phyloP scores from a whole-genome alignment of 2,329 filamentous ascomycete genomes.

The Colletotrichum sp. region DNA sequence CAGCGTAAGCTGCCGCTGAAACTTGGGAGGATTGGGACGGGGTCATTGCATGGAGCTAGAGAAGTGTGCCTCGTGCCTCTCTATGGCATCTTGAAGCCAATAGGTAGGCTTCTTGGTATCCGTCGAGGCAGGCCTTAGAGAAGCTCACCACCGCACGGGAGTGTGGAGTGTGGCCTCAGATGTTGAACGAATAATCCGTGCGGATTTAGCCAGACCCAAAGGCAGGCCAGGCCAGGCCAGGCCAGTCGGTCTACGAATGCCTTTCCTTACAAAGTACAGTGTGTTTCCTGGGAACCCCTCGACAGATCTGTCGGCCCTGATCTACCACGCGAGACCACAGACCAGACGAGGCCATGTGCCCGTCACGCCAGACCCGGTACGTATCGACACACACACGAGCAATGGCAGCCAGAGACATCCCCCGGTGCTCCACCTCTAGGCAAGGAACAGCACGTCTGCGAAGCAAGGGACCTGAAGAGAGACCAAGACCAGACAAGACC shows the following conservation, averaged over 20 bases:
- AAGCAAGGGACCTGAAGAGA: constrained; percentile 11
- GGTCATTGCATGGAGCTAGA: constrained; percentile 17
- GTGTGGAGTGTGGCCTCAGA: neutral
- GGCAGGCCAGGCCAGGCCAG: neutral
- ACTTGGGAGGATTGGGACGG: constrained; percentile 5
- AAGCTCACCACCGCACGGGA: neutral
- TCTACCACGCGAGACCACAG: constrained; percentile 18
- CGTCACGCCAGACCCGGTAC: constrained; percentile 1
- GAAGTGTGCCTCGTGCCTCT: constrained; percentile 1
- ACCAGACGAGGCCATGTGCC: constrained; percentile 18
- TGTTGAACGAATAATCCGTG: neutral
- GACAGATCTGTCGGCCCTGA: constrained; percentile 14
- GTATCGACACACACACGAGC: neutral
- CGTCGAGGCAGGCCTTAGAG: neutral
- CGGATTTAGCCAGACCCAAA: neutral
- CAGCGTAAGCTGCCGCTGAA: constrained; percentile 17
- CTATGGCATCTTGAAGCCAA: neutral
- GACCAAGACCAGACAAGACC: neutral
- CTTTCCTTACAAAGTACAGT: neutral
- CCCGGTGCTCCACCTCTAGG: neutral
- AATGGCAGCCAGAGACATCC: neutral
- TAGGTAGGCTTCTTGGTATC: neutral
- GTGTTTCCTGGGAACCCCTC: neutral
- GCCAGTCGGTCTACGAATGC: neutral
- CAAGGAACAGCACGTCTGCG: constrained; percentile 10